Evolutionary conservation across 371 early-diverging fungal genomes (phyloP), one percentile per base, ranked within the genome.

Genomic region (Thermomucor indicae-seudaticae): DNA sequence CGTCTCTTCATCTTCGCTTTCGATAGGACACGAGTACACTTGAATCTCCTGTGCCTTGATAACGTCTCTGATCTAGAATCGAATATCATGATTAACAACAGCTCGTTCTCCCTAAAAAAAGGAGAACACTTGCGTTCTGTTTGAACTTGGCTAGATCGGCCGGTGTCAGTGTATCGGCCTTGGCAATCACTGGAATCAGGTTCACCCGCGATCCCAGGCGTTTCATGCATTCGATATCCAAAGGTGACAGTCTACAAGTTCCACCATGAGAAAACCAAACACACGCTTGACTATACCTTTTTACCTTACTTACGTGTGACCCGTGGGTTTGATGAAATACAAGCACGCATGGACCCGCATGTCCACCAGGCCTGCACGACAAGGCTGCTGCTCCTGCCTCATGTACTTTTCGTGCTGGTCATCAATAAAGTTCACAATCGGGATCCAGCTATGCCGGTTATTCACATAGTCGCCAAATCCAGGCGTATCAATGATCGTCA

Each of bases 401-500:
- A 98, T 86, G 62, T 89, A 92, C 43, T 75, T 81, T 58, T 91
- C 93, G 77, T 95, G 95, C 75, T 96, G 97, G 51, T 94, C 93
- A 63, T 97, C 95, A 53, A 99, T 82, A 65, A 95, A 84, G 37
- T 86, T 80, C 37, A 89, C 73, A 58, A 87, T 76, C 37, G 89
- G 84, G 32, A 83, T 78, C 86, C 87, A 86, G 58, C 84, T 83
- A 58, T 85, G 76, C 51, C 78, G 62, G 65, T 89, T 80, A 73
- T 85, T 78, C 45, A 84, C 80, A 65, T 89, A 94, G 66, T 94
- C 94, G 43, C 94, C 94, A 75, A 94, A 94, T 14, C 94, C 94
- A 47, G 91, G 92, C 22, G 92, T 91, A 64, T 94, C 94, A 57
- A 94, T 86, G 39, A 96, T 87, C 29, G 89, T 92, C 63, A 97